phyloP scores from a whole-genome alignment of 1,284 basidiomycete genomes.

The Earliella scabrosa region DNA sequence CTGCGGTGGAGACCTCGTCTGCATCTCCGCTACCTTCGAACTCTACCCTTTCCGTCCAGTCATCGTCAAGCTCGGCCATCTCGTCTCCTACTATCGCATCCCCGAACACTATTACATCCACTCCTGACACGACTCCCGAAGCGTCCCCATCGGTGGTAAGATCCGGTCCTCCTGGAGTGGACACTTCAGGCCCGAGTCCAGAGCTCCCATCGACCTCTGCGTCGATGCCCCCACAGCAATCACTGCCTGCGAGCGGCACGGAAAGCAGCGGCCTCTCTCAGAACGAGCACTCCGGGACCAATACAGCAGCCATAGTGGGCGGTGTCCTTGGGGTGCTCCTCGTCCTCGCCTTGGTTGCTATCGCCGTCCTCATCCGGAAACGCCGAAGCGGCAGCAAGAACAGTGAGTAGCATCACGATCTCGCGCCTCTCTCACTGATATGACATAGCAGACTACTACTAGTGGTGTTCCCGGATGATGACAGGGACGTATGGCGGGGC shows the following conservation, averaged over 20 bases:
- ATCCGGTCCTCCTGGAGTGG: no score
- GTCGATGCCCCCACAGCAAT: no score
- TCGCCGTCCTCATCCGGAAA: background rate
- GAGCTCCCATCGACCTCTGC: no score
- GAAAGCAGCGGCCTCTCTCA: background rate
- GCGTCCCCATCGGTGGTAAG: no score
- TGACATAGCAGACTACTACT: background rate
- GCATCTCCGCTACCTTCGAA: background rate
- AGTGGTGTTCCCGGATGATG: no score
- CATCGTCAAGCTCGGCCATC: background rate
- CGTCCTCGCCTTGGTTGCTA: background rate
- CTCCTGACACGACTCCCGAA: background rate
- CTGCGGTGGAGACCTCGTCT: background rate
- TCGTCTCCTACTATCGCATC: background rate
- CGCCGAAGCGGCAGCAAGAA: background rate
- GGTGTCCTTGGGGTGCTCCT: background rate
- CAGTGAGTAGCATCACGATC: background rate
- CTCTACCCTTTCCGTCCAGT: background rate
- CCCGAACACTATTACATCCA: background rate
- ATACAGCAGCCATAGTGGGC: background rate
- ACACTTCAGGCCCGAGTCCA: no score
- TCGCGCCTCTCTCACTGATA: background rate
- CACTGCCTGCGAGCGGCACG: background rate
- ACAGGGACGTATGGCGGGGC: no score
- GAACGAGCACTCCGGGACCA: background rate